Evolutionary conservation across 208 protist genomes (phyloP).

Genomic region (Balamuthia mandrillaris): DNA sequence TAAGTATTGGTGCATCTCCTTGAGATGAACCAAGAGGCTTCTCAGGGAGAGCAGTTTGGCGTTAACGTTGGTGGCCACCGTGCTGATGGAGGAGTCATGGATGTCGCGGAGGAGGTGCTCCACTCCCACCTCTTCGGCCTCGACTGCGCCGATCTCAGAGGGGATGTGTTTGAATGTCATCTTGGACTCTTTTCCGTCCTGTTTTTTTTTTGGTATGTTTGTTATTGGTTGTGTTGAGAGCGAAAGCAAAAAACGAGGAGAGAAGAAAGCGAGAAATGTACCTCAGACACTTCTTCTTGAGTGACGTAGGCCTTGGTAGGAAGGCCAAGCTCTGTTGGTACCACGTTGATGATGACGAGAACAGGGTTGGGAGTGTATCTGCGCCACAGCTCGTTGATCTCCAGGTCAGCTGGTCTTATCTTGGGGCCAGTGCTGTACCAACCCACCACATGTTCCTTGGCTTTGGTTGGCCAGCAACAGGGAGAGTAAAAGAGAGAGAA

Average conservation of each 20-base stretch:
- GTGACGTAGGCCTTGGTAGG: conserved; percentile 82
- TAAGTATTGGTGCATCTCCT: conserved; percentile 68
- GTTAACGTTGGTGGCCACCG: conserved; percentile 88
- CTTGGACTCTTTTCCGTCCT: conserved; percentile 70
- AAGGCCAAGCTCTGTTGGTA: conserved; percentile 75
- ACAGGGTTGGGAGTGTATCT: conserved; percentile 84
- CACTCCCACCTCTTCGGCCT: conserved; percentile 99
- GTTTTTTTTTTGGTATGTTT: conserved; percentile 18
- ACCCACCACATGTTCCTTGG: conserved; percentile 94
- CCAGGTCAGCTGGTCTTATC: conserved; percentile 89
- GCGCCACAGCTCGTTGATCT: conserved; percentile 93
- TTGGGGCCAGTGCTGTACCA: conserved; percentile 99
- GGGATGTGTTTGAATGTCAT: conserved; percentile 82
- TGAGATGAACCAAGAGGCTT: conserved; percentile 73
- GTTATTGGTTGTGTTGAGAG: conserved; percentile 16
- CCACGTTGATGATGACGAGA: conserved; percentile 84
- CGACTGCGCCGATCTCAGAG: conserved; percentile 88
- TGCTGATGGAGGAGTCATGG: conserved; percentile 85
- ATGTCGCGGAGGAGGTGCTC: conserved; percentile 96
- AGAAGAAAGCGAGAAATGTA: conserved; percentile 15
- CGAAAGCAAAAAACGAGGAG: not conserved
- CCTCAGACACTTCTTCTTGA: conserved; percentile 77
- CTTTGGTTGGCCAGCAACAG: conserved; percentile 50
- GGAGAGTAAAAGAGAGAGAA: not conserved
- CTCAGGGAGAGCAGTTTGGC: conserved; percentile 88